Evolutionary conservation across 108 stramenopile species (phyloP).

Genomic region (Cyclotella choctawhatcheeana): DNA sequence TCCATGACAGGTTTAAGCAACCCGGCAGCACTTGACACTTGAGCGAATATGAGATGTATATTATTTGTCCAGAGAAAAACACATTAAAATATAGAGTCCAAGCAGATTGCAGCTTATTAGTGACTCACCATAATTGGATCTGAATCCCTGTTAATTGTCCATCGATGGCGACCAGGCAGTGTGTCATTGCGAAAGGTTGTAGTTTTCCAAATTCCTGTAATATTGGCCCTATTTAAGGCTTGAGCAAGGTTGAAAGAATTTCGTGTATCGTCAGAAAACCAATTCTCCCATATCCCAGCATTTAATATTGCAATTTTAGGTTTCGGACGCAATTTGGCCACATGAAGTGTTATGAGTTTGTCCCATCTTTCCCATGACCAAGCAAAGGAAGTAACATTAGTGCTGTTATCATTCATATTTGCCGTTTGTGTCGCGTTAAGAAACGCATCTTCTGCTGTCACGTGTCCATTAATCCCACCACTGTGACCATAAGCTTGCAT

Average conservation of each 20-base stretch:
- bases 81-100: no score
- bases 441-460: not conserved
- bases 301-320: not conserved
- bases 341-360: not conserved
- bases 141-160: not conserved
- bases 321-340: not conserved
- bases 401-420: not conserved
- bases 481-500: not conserved
- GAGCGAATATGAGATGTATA: not conserved
- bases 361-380: not conserved
- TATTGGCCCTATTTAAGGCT: not conserved
- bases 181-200: not conserved
- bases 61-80: not conserved
- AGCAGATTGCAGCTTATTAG: not conserved
- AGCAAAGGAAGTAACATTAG: not conserved
- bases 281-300: not conserved
- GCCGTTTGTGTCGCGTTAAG: not conserved
- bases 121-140: not conserved
- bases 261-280: not conserved
- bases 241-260: not conserved
- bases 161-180: not conserved
- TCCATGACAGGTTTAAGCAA: not conserved
- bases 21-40: not conserved
- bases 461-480: not conserved
- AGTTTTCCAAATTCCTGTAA: not conserved